These are phyloP conservation scores for Boletellus sp. DNA, from an alignment of 1,284 basidiomycete genomes.

Conservation along the genomic window DNA sequence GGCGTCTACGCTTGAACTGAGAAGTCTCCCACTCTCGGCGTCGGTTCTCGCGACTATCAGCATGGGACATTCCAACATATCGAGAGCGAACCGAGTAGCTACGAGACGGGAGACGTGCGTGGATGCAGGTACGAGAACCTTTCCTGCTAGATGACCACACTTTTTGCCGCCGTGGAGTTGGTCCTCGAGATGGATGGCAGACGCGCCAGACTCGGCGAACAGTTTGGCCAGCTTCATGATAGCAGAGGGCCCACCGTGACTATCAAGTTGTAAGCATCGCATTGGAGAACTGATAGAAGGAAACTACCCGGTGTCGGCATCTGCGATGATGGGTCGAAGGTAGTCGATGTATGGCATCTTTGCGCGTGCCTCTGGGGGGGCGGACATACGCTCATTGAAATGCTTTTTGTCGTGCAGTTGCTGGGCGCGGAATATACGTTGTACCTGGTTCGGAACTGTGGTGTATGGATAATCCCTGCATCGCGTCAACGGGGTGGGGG, in stretches of 20 bases:
- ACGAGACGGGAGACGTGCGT: slow-evolving; percentile 83
- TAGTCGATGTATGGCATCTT: slow-evolving; percentile 83
- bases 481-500: slow-evolving; percentile 2
- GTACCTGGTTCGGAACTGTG: slow-evolving; percentile 90
- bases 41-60: slow-evolving; percentile 89
- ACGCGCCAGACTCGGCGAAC: slow-evolving; percentile 89
- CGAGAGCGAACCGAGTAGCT: slow-evolving; percentile 83
- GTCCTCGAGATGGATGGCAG: slow-evolving; percentile 89
- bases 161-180: slow-evolving; percentile 92
- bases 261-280: slow-evolving; percentile 31
- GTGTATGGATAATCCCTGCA: slow-evolving; percentile 88
- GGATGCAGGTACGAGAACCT: slow-evolving; percentile 87
- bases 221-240: slow-evolving; percentile 96
- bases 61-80: slow-evolving; percentile 85
- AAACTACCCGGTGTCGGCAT: slow-evolving; percentile 86
- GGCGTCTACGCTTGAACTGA: slow-evolving; percentile 81
- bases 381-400: slow-evolving; percentile 77
- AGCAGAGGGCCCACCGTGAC: slow-evolving; percentile 88
- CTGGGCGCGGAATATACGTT: slow-evolving; percentile 82
- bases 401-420: slow-evolving; percentile 85
- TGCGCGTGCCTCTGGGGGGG: slow-evolving; percentile 58
- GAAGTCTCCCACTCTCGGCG: slow-evolving; percentile 84
- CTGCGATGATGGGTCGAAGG: slow-evolving; percentile 89
- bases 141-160: slow-evolving; percentile 92
- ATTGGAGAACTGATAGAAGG: neutral